These are phyloP conservation scores for Ustilago lituana DNA, from an alignment of 1,284 basidiomycete species.

Conservation along the genomic window DNA sequence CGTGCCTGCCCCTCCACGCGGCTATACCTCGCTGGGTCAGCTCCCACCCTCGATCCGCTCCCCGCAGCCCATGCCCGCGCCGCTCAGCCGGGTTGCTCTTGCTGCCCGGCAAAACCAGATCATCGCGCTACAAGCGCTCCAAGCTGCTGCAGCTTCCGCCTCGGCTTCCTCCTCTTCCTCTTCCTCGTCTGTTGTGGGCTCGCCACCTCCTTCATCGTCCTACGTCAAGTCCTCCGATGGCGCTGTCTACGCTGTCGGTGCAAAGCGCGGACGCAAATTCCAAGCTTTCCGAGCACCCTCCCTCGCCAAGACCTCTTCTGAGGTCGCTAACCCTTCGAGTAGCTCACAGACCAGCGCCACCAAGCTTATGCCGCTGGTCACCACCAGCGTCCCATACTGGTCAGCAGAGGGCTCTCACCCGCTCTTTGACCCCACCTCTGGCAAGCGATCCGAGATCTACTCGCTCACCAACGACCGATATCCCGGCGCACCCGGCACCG, in stretches of 20 bases:
- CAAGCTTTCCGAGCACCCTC: constrained; percentile 39
- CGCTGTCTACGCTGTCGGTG: constrained; percentile 8
- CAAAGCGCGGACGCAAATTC: constrained; percentile 45
- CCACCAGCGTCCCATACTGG: constrained; percentile 45
- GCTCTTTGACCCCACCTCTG: constrained; percentile 41
- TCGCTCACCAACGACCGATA: constrained; percentile 63
- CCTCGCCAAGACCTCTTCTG: constrained; percentile 7
- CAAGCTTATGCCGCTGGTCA: constrained; percentile 33
- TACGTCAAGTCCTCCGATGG: constrained; percentile 14
- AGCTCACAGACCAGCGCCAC: background rate
- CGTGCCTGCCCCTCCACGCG: constrained; percentile 26
- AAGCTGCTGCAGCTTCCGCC: constrained; percentile 32
- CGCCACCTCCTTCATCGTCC: constrained; percentile 33
- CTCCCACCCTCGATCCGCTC: constrained; percentile 23
- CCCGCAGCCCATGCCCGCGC: constrained; percentile 41
- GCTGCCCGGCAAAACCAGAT: constrained; percentile 50
- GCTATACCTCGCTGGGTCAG: constrained; percentile 17
- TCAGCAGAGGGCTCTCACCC: constrained; percentile 45
- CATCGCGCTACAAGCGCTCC: constrained; percentile 43
- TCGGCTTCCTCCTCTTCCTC: constrained; percentile 31
- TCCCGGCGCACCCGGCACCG: constrained; percentile 60
- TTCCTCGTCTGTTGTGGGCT: constrained; percentile 33
- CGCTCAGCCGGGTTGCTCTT: constrained; percentile 40
- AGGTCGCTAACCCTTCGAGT: background rate
- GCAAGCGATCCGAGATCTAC: constrained; percentile 50